Evolutionary conservation across 169 alveolate genomes (phyloP), one percentile per base, ranked within the genome.

Genomic region (Plasmodium falciparum): DNA sequence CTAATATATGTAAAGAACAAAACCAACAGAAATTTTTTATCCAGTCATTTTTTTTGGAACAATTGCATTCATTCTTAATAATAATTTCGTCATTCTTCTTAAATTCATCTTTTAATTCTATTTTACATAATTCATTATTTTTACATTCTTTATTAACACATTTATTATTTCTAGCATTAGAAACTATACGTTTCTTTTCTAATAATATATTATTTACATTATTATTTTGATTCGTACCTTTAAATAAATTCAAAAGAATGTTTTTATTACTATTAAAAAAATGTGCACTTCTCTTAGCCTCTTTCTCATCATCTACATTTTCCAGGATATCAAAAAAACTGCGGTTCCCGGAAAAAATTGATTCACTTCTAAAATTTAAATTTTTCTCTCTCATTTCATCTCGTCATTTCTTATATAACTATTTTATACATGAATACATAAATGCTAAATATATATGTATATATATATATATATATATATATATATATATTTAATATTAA

Each of bases 321-420:
- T 83, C 91, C 45, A 69, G 83, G 17, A 69, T 72, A 17, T 67
- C 91, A 83, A 83, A 83, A 47, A 58, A 15, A 49, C 70, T 83
- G 43, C 83, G 20, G 20, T 58, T 70, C n/a, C 66, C 24, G 12
- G 73, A 22, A 62, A 83, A 69, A 11, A 67, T 67, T 17, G 83
- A 83, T 58, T 56, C 91, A 69, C 83, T 83, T 83, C 91, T n/a
- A 43, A 69, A 83, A 83, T 29, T 56, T 15, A 13, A 17, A 69
- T 67, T 69, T 83, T 83, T 69, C 43, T 69, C 91, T 83, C 70
- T 83, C 91, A 83, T 83, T 83, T 83, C 83, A 83, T 83, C 73
- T 50, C 69, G 91, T 56, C 83, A 69, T 72, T 24, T 66, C 74
- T 15, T 24, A 24, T 43, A 20, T 65, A n/a, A 49, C 24, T 65